Base-by-base conservation (phyloP, 164 flowering plant genomes). In the Kingdonia uniflora region DNA sequence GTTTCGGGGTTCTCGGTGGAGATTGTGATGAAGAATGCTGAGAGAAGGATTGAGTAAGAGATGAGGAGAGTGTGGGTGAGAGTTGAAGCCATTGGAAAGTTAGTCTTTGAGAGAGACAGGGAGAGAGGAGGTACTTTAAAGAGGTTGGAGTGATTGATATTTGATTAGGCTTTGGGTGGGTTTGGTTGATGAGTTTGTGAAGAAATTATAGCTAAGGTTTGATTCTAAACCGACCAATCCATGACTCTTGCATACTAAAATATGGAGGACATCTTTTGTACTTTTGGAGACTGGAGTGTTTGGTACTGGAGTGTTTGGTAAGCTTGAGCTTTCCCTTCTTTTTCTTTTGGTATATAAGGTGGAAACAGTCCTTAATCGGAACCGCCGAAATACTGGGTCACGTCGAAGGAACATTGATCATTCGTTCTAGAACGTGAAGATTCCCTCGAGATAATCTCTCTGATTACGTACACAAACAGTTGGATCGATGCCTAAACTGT, bases 101-200 rank as follows among this genome's bases (percentile, higher is more conserved):
- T 52, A 35, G 40, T 51, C 2, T 22, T 48, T 48, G 15, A n/a
- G n/a, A n/a, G 26, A 47, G 25, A 22, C 4, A 39, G 35, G 1
- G 14, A 23, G 22, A 19, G 23, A 12, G 15, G 42, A 52, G 14
- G 26, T 29, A 29, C 8, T 29, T 29, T 29, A 29, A 4, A 29
- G 14, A 19, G 23, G n/a, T 20, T 19, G 55, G 55, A 52, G 55
- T 51, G 16, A 19, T 35, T 38, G 55, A 24, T 24, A 33, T 49
- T 13, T 22, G 26, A 24, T 22, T 20, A 22, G 51, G 19, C 14
- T 42, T 42, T 11, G 44, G 14, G 13, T 14, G 16, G n/a, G 2
- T 1, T 2, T 44, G 24, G 48, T 44, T 16, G 20, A n/a, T 44
- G 22, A 17, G 2, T 17, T 16, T 17, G 14, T n/a, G 22, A 15